Evolutionary conservation across 225 moss, liverwort and hornwort species (phyloP).

Genomic region (Antitrichia curtipendula): DNA sequence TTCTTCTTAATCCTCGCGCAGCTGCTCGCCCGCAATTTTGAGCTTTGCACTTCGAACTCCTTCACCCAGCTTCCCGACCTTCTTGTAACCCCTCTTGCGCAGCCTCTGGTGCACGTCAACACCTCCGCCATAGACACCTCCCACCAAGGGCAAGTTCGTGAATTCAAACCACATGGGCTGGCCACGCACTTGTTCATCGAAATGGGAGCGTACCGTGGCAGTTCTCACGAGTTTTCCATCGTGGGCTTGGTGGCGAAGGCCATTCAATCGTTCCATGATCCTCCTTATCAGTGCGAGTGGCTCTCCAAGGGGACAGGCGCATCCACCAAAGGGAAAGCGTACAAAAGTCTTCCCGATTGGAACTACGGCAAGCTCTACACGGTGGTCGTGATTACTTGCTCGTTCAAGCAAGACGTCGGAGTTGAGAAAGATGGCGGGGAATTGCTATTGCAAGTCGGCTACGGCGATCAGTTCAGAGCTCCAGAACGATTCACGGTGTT

Average conservation of each 20-base stretch:
- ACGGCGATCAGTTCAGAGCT: slow-evolving; percentile 20
- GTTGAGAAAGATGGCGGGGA: slow-evolving; percentile 19
- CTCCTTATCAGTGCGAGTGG: slow-evolving; percentile 33
- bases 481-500: slow-evolving; percentile 26
- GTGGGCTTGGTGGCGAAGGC: slow-evolving; percentile 39
- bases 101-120: slow-evolving; percentile 11
- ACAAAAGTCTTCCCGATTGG: slow-evolving; percentile 40
- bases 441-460: slow-evolving; percentile 23
- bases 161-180: slow-evolving; percentile 34
- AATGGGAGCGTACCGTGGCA: slow-evolving; percentile 45
- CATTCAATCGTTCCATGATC: slow-evolving; percentile 13
- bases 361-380: slow-evolving; percentile 50
- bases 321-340: neutral
- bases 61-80: neutral
- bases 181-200: slow-evolving; percentile 41
- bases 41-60: neutral
- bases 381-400: slow-evolving; percentile 44
- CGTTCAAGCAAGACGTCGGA: slow-evolving; percentile 21
- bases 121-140: neutral
- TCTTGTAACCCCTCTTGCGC: neutral
- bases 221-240: slow-evolving; percentile 20
- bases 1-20: slow-evolving; percentile 21
- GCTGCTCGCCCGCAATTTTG: slow-evolving; percentile 10
- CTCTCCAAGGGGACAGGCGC: neutral
- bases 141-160: slow-evolving; percentile 14